Base-by-base conservation (phyloP, 345 rosid species). In the Isatis tinctoria region DNA sequence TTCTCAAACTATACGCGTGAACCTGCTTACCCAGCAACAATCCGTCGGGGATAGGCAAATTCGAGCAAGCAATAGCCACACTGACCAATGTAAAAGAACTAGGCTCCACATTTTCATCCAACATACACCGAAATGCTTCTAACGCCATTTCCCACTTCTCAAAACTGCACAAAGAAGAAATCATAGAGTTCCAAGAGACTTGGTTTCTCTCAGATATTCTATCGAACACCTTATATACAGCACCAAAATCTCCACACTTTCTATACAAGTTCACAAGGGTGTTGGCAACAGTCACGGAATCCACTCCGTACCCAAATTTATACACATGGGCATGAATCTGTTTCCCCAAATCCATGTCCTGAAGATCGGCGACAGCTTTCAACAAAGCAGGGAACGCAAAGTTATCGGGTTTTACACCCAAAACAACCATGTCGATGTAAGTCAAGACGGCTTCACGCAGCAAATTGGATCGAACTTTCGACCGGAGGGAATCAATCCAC, bases 71-170 rank as follows among this genome's bases (percentile, higher is more conserved):
- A 4, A 78, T 60, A 1, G 91, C 93, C 47, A 87, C 65, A 41
- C 96, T 91, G 32, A 94, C 97, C 85, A 94, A 76, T 7, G 93
- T 85, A 78, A 91, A 94, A 16, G 98, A 94, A 39, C 90, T 87
- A 54, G 95, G 92, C 78, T 86, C 93, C 36, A 83, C 66, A 49
- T 86, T 36, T 33, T 84, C 87, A 17, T 57, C 58, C 18, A 85
- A 66, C 95, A 91, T 94, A 57, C 78, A 67, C 71, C 86, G 80
- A 75, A 91, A 90, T 3, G 84, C 85, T 22, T 85, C 83, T 17
- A 94, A 73, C 0, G 90, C 97, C 68, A 75, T 73, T 47, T 80
- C 92, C 97, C 98, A 91, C 57, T 86, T 84, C 77, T 85, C 85
- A 52, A 74, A 79, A 36, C 83, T 80, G 43, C 97, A 90, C 26